phyloP scores from a whole-genome alignment of 1,284 basidiomycete genomes.

The Sparassis latifolia region DNA sequence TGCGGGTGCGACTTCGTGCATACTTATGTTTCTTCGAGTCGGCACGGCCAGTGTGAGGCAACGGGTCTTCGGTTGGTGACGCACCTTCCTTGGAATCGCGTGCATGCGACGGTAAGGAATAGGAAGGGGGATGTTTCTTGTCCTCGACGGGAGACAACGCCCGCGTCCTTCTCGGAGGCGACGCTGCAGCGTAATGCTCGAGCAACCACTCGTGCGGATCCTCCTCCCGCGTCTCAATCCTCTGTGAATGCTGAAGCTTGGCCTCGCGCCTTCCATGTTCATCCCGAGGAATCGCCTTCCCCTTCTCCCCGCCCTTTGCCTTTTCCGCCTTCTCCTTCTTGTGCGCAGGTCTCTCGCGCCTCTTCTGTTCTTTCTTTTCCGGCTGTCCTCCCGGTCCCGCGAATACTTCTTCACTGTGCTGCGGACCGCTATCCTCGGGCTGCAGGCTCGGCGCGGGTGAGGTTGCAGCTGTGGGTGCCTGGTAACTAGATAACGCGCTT shows the following conservation, averaged over 20 bases:
- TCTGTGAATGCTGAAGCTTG: neutral
- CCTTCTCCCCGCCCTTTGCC: conserved; percentile 7
- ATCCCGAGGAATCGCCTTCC: neutral
- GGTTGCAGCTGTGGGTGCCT: neutral
- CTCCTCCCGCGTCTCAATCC: conserved; percentile 23
- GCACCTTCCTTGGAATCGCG: neutral
- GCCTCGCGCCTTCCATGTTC: neutral
- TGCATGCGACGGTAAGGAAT: neutral
- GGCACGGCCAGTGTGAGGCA: neutral
- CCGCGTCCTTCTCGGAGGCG: conserved; percentile 6
- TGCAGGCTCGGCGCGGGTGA: neutral
- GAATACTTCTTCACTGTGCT: too few relatives aligned
- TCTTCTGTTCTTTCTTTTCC: neutral
- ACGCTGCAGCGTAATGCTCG: conserved; percentile 39
- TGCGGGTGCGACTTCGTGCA: conserved; percentile 11
- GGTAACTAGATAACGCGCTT: too few relatives aligned
- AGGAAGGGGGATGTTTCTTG: neutral
- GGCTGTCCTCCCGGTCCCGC: too few relatives aligned
- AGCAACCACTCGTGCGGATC: conserved; percentile 56
- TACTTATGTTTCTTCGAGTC: conserved; percentile 2
- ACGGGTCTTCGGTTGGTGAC: neutral
- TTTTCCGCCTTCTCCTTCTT: conserved; percentile 7
- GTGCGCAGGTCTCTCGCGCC: neutral
- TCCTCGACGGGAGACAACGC: conserved; percentile 14
- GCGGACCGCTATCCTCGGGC: neutral